Conservation (phyloP, 2,329 filamentous ascomycete species). For the Pyricularia sp. region DNA sequence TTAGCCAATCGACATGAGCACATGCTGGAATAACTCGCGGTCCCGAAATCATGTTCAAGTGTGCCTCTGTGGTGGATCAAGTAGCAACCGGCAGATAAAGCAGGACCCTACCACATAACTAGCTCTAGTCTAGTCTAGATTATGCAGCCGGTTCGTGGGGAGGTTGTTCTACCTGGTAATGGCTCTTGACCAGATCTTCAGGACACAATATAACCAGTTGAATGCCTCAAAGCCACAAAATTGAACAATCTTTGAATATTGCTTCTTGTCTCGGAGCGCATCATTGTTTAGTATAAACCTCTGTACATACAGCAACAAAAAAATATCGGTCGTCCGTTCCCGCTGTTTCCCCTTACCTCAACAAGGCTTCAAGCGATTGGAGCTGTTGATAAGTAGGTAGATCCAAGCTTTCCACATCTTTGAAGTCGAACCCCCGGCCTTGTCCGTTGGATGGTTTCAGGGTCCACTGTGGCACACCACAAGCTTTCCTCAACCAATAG, state of each 20-base stretch:
- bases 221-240: background rate
- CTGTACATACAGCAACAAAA: too few relatives aligned
- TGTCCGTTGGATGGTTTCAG: background rate
- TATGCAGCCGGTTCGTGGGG: background rate
- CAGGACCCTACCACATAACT: background rate
- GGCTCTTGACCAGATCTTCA: background rate
- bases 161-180: background rate
- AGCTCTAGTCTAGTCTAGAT: background rate
- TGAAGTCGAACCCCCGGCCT: background rate
- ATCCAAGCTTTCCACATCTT: background rate
- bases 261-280: too few relatives aligned
- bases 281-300: too few relatives aligned
- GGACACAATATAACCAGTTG: background rate
- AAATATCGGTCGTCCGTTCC: too few relatives aligned
- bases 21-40: conserved; percentile 1
- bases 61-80: background rate
- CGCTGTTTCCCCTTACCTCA: too few relatives aligned
- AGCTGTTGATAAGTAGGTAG: background rate
- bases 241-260: background rate
- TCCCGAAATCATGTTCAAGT: background rate
- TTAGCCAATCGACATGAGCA: conserved; percentile 4
- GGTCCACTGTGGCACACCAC: background rate
- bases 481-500: background rate
- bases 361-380: too few relatives aligned
- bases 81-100: background rate